Conservation (phyloP, 1,284 basidiomycete genomes). For the Phlebopus sp. region DNA sequence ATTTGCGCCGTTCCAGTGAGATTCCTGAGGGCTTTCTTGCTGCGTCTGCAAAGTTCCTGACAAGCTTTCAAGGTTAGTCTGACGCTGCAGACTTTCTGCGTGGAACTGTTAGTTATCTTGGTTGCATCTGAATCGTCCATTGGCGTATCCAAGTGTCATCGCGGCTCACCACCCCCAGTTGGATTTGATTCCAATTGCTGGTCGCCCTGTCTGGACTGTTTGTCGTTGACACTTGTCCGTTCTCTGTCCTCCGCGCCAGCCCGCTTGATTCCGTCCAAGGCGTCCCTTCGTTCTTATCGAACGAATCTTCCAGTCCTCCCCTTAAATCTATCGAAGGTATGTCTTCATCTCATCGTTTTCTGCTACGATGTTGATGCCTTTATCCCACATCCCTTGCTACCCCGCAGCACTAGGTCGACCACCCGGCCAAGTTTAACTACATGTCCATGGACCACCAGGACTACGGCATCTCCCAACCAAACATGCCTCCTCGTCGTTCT, state of each 20-base stretch:
- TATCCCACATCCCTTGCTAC: constrained; percentile 13
- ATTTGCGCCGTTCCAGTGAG: background rate
- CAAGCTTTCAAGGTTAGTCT: constrained; percentile 12
- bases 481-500: constrained; percentile 55
- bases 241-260: constrained; percentile 8
- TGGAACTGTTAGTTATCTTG: constrained; percentile 1
- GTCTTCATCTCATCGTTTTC: constrained; percentile 3
- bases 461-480: constrained; percentile 36
- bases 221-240: background rate
- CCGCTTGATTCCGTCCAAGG: constrained; percentile 10
- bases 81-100: background rate
- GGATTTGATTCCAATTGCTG: background rate
- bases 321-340: constrained; percentile 16
- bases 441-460: constrained; percentile 40
- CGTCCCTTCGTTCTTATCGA: constrained; percentile 4
- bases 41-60: too few species aligned
- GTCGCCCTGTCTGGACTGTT: background rate
- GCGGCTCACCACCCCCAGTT: background rate
- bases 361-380: constrained; percentile 17
- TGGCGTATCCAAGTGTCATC: constrained; percentile 2
- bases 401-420: constrained; percentile 24
- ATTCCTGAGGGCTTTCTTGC: constrained; percentile 3
- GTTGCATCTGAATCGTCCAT: background rate
- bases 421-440: constrained; percentile 12
- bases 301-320: background rate